phyloP scores from a whole-genome alignment of 495 filamentous ascomycete genomes.

The Trichocladium uniseriatum region DNA sequence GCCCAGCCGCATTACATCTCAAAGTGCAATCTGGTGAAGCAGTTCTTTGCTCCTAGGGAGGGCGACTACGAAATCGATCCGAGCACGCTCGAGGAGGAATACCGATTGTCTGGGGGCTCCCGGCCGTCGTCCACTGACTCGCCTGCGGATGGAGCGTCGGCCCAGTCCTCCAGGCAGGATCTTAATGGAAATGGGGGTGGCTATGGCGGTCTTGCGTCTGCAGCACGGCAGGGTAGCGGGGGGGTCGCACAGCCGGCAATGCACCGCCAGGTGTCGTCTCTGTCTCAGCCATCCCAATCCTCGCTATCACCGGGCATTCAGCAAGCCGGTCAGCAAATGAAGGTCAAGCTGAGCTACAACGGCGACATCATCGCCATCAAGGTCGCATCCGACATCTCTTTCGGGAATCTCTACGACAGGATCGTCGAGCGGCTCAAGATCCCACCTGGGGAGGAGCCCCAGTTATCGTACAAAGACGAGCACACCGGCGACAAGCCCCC shows the following conservation, averaged over 20 bases:
- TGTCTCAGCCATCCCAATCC: conserved; percentile 58
- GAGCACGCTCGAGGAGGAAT: conserved; percentile 53
- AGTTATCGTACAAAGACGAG: conserved; percentile 83
- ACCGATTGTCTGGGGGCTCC: conserved; percentile 60
- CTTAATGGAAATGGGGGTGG: conserved; percentile 48
- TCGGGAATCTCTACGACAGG: conserved; percentile 71
- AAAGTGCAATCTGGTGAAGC: conserved; percentile 68
- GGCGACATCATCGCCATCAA: conserved; percentile 87
- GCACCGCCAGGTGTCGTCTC: conserved; percentile 62
- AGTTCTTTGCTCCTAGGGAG: conserved; percentile 81
- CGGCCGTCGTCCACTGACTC: conserved; percentile 59
- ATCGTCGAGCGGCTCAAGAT: conserved; percentile 69
- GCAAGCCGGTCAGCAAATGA: conserved; percentile 47
- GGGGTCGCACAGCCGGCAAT: conserved; percentile 37
- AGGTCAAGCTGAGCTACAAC: conserved; percentile 89
- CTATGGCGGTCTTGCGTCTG: conserved; percentile 43
- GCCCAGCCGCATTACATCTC: conserved; percentile 76
- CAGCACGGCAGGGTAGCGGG: conserved; percentile 35
- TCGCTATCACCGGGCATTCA: conserved; percentile 43
- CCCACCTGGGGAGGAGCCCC: conserved; percentile 50
- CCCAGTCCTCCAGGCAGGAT: conserved; percentile 65
- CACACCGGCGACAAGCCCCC: conserved; percentile 61
- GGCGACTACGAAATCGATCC: conserved; percentile 90
- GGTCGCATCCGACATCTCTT: conserved; percentile 69
- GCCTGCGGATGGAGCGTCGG: conserved; percentile 48